A percentile compares a stretch with the other conserved stretches of the same genome.
Evolutionary conservation across 1,284 basidiomycete genomes (phyloP).

Genomic region (Sphagnurus paluster): DNA sequence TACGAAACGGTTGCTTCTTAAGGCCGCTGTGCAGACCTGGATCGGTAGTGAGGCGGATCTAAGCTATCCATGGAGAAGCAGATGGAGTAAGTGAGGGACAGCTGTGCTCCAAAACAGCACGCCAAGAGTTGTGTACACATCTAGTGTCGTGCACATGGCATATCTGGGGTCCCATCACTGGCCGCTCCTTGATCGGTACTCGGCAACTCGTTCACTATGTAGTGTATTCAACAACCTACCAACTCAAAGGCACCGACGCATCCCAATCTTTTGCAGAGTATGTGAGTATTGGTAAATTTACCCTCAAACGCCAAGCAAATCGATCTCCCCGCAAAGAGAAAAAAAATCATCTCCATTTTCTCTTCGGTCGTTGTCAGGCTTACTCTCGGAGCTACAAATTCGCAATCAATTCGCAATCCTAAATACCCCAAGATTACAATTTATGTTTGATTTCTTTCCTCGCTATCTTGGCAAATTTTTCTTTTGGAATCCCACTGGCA

Average conservation of each 20-base stretch:
- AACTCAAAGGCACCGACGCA: not conserved
- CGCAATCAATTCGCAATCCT: not conserved
- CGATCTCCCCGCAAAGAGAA: no score
- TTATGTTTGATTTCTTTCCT: conserved; percentile 68
- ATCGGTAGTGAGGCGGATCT: conserved; percentile 5
- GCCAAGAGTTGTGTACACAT: not conserved
- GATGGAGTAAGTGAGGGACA: not conserved
- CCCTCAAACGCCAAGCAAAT: not conserved
- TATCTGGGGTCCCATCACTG: not conserved
- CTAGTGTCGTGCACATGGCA: not conserved
- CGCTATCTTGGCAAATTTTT: conserved; percentile 58
- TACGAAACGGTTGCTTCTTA: conserved; percentile 9
- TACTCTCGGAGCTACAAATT: not conserved
- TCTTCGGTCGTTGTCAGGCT: not conserved
- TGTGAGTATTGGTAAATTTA: not conserved
- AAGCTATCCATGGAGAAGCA: not conserved
- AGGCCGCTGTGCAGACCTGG: not conserved
- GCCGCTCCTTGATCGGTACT: not conserved
- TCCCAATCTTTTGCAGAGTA: not conserved
- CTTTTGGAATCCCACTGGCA: conserved; percentile 52
- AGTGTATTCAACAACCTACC: not conserved
- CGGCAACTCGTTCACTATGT: not conserved
- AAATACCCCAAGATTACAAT: conserved; percentile 32
- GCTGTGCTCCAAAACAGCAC: not conserved
- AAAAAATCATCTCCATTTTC: no score